A percentile compares a stretch with the other conserved stretches of the same genome.
Evolutionary conservation across 441 rosid genomes (phyloP).

Genomic region (Jatropha multifida): DNA sequence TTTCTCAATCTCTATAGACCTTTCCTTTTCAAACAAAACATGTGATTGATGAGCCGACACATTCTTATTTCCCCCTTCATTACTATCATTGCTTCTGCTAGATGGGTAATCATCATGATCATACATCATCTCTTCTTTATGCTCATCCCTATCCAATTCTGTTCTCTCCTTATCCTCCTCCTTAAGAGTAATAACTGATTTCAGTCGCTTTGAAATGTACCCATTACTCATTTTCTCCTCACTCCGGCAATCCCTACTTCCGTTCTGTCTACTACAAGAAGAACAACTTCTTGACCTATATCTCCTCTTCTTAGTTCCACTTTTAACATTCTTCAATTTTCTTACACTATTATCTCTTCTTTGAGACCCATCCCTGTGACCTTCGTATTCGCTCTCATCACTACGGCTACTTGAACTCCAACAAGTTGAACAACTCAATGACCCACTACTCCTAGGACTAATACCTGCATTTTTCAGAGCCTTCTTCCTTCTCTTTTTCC

Average conservation of each 20-base stretch:
- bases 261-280: constrained; percentile 29
- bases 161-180: constrained; percentile 34
- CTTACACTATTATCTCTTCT: constrained; percentile 29
- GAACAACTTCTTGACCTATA: constrained; percentile 42
- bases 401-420: constrained; percentile 22
- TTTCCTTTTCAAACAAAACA: constrained; percentile 25
- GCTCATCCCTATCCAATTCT: constrained; percentile 33
- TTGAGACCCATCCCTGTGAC: constrained; percentile 31
- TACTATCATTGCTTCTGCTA: constrained; percentile 49
- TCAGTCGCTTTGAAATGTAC: constrained; percentile 45
- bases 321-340: constrained; percentile 28
- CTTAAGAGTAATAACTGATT: constrained; percentile 52
- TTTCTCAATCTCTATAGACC: constrained; percentile 30
- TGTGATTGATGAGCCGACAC: constrained; percentile 25
- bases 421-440: constrained; percentile 44
- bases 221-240: constrained; percentile 39
- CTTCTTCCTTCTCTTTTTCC: constrained; percentile 37
- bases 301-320: constrained; percentile 26
- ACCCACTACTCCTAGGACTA: constrained; percentile 39
- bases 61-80: constrained; percentile 35
- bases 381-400: constrained; percentile 45
- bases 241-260: constrained; percentile 30
- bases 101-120: constrained; percentile 58
- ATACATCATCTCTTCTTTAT: constrained; percentile 49
- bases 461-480: constrained; percentile 39